Percentiles rank a stretch among this genome's conserved stretches.
phyloP scores from a whole-genome alignment of 257 asterid species.

The Haberlea rhodopensis region DNA sequence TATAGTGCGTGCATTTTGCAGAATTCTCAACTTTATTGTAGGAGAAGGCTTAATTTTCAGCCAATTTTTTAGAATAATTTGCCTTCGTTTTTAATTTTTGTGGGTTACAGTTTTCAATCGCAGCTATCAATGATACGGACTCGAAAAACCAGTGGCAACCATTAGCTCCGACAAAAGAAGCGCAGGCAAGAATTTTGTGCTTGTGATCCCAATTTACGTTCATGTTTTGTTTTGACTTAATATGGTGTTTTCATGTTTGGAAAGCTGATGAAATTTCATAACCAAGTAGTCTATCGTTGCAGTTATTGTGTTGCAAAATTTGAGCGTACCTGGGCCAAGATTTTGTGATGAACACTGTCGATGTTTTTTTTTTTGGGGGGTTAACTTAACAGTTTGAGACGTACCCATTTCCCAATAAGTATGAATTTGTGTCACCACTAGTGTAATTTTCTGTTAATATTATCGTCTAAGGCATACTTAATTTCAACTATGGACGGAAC shows the following conservation, averaged over 20 bases:
- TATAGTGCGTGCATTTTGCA: not conserved
- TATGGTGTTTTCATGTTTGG: not conserved
- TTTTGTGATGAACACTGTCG: not conserved
- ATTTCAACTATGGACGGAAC: too few relatives aligned
- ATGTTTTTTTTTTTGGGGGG: constrained; percentile 8
- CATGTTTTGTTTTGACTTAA: constrained; percentile 16
- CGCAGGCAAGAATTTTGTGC: constrained; percentile 59
- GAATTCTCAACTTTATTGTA: not conserved
- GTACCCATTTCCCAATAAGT: not conserved
- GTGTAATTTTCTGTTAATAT: not conserved
- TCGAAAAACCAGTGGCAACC: constrained; percentile 78
- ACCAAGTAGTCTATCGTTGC: not conserved
- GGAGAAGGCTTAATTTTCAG: constrained; percentile 5
- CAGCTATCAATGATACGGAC: constrained; percentile 89
- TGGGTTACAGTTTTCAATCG: constrained; percentile 72
- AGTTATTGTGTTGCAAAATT: not conserved
- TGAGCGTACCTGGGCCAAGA: not conserved
- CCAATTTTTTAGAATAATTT: not conserved
- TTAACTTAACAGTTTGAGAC: not conserved
- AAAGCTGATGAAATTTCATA: constrained; percentile 5
- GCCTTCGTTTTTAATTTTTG: constrained; percentile 15
- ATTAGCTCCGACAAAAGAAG: constrained; percentile 94
- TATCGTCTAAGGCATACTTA: not conserved
- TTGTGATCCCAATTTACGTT: constrained; percentile 8
- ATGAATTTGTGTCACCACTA: not conserved